These are phyloP conservation scores for Sanghuangporus baumii DNA, from an alignment of 1,284 basidiomycete genomes.

Conservation along the genomic window DNA sequence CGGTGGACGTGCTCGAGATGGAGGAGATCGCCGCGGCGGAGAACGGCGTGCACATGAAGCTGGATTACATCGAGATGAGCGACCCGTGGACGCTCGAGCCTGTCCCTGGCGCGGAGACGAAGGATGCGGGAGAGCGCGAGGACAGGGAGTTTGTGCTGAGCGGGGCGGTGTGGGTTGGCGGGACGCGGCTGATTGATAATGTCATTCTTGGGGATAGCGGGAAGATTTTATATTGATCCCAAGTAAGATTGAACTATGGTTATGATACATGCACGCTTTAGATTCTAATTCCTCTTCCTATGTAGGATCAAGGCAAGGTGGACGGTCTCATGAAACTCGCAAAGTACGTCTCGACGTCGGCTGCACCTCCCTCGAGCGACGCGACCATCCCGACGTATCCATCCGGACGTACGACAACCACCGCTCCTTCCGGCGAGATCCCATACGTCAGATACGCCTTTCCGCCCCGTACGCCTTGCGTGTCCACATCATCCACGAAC, in stretches of 20 bases:
- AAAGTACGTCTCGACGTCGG: slow-evolving; percentile 48
- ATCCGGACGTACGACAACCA: slow-evolving; percentile 69
- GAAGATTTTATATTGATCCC: slow-evolving; percentile 19
- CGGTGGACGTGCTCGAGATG: slow-evolving; percentile 34
- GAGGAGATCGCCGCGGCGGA: slow-evolving; percentile 27
- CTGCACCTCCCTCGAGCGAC: slow-evolving; percentile 36
- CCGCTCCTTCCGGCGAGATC: slow-evolving; percentile 48
- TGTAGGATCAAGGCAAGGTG: background rate
- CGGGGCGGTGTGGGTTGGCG: slow-evolving; percentile 85
- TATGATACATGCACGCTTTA: background rate
- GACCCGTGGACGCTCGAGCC: slow-evolving; percentile 73
- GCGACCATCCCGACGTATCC: slow-evolving; percentile 63
- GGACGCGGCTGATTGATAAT: slow-evolving; percentile 92
- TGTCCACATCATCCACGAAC: slow-evolving; percentile 42
- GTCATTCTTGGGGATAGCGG: slow-evolving; percentile 62
- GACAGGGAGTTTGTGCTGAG: slow-evolving; percentile 67
- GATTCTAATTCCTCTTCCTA: background rate
- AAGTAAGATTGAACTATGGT: background rate
- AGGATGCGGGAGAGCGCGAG: slow-evolving; percentile 22
- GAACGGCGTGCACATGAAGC: slow-evolving; percentile 49
- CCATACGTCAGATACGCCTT: slow-evolving; percentile 53
- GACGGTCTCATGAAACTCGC: slow-evolving; percentile 30
- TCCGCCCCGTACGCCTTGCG: slow-evolving; percentile 35
- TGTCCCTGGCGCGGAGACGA: slow-evolving; percentile 32
- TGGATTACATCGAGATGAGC: slow-evolving; percentile 91